A percentile compares a stretch with the other conserved stretches of the same genome.
Evolutionary conservation across 768 basidiomycete genomes (phyloP).

Genomic region (Boletus reticuloceps): DNA sequence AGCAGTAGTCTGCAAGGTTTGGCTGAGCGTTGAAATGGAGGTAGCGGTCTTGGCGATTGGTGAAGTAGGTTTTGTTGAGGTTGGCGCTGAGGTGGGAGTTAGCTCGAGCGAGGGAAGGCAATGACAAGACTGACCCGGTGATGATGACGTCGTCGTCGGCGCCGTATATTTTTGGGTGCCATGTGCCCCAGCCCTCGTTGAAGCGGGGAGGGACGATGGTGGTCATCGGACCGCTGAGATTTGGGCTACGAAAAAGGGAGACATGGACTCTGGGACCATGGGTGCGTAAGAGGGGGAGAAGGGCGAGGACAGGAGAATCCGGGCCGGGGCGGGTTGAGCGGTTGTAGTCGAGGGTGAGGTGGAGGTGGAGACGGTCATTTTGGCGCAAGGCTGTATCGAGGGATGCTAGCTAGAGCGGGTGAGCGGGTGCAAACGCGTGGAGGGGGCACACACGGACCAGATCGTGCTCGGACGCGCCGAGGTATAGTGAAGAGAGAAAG

Average conservation of each 20-base stretch:
- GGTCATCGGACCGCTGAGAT: constrained; percentile 69
- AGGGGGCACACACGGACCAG: constrained; percentile 54
- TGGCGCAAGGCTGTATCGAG: constrained; percentile 56
- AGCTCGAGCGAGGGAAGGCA: background rate
- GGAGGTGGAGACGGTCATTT: constrained; percentile 61
- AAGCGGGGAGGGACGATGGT: constrained; percentile 84
- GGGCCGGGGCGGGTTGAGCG: constrained; percentile 74
- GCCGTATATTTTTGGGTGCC: constrained; percentile 97
- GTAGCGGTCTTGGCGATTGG: constrained; percentile 94
- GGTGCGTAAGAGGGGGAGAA: constrained; percentile 70
- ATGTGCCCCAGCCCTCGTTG: constrained; percentile 98
- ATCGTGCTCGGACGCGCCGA: constrained; percentile 74
- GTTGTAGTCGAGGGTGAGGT: constrained; percentile 79
- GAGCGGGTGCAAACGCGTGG: background rate
- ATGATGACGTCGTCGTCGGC: constrained; percentile 91
- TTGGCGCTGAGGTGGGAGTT: constrained; percentile 66
- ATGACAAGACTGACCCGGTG: constrained; percentile 64
- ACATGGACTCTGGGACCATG: constrained; percentile 74
- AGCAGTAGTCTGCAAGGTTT: constrained; percentile 76
- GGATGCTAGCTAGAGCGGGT: constrained; percentile 59
- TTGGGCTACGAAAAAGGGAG: constrained; percentile 86
- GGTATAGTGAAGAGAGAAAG: constrained; percentile 88
- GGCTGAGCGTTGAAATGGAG: constrained; percentile 65
- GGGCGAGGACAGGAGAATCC: constrained; percentile 60
- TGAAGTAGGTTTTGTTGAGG: constrained; percentile 89